These are phyloP conservation scores for Lippia alba DNA, from an alignment of 305 asterid species.

Conservation along the genomic window DNA sequence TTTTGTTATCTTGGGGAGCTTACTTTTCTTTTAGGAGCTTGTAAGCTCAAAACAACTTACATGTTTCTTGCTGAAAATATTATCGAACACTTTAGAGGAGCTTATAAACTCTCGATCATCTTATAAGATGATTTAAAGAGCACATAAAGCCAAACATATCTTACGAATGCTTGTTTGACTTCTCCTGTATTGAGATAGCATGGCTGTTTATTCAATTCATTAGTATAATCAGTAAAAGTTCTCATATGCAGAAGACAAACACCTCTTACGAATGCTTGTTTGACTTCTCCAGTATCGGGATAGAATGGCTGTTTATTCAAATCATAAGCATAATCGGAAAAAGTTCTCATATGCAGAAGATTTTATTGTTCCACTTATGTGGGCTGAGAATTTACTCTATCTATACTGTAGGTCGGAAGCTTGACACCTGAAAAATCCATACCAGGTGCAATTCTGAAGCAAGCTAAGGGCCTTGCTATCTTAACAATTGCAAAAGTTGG, in stretches of 20 bases:
- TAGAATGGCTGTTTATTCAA: not conserved
- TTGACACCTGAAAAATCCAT: conserved; percentile 65
- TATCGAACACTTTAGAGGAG: no score
- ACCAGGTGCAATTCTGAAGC: conserved; percentile 64
- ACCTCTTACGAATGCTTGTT: not conserved
- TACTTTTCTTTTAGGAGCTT: no score
- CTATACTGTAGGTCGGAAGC: conserved; percentile 52
- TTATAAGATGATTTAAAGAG: no score
- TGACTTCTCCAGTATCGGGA: not conserved
- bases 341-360: conserved; percentile 12
- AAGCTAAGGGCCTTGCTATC: conserved; percentile 80
- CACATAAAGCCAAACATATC: no score
- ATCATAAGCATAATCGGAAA: conserved; percentile 6
- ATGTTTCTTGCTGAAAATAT: no score
- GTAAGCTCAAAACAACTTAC: no score
- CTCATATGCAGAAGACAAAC: conserved; percentile 3
- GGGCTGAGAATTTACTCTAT: conserved; percentile 11
- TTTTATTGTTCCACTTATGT: not conserved
- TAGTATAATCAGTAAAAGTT: not conserved
- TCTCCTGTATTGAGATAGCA: not conserved
- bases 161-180: not conserved
- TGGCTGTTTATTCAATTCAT: conserved; percentile 7
- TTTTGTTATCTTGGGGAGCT: no score
- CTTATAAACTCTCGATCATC: no score
- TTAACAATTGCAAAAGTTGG: conserved; percentile 72